Percentiles rank a stretch among this genome's conserved stretches.
Conservation (phyloP, 768 basidiomycete genomes). For the Naganishia vaughanmartiniae region DNA sequence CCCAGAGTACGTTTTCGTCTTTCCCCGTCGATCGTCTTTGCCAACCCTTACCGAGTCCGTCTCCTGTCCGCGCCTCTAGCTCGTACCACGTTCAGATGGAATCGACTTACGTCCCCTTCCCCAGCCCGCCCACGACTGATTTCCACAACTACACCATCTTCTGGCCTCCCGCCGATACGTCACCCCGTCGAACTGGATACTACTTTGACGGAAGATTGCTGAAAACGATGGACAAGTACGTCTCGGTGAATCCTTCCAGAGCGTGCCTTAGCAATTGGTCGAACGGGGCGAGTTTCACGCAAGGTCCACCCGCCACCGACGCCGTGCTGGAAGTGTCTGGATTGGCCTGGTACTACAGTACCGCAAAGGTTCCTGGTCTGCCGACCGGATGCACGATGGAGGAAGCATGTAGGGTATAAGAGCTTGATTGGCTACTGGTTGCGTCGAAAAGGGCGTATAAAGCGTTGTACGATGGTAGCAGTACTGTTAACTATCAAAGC, state of each 20-base stretch:
- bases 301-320: conserved; percentile 14
- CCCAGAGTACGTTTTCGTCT: conserved; percentile 2
- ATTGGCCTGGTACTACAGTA: conserved; percentile 22
- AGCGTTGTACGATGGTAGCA: too few species aligned
- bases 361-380: not conserved
- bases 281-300: conserved; percentile 10
- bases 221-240: not conserved
- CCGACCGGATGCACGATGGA: conserved; percentile 12
- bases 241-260: conserved; percentile 14
- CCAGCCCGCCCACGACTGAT: not conserved
- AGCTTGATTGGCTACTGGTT: too few species aligned
- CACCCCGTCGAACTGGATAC: conserved; percentile 1
- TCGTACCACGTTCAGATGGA: not conserved
- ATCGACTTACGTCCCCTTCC: not conserved
- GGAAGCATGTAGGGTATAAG: conserved; percentile 5
- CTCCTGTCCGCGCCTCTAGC: not conserved
- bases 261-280: conserved; percentile 12
- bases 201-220: conserved; percentile 1
- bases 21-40: not conserved
- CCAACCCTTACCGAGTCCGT: not conserved
- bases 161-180: not conserved
- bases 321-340: not conserved
- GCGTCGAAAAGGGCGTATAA: too few species aligned
- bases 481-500: too few species aligned
- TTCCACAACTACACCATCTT: conserved; percentile 25